phyloP scores from a whole-genome alignment of 768 basidiomycete species.

The Pleurotus ostreatus region DNA sequence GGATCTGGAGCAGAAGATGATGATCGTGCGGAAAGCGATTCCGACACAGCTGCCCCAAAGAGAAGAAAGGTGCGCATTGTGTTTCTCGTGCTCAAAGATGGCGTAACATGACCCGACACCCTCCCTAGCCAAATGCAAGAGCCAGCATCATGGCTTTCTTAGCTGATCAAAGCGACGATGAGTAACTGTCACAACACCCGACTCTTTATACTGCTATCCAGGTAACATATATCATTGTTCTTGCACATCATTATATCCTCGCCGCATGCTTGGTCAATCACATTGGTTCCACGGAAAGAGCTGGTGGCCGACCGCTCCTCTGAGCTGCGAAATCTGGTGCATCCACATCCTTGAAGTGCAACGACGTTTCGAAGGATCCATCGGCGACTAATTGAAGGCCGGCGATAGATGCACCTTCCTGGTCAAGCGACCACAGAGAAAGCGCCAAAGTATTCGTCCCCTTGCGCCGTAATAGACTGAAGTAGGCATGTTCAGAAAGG shows the following conservation, averaged over 20 bases:
- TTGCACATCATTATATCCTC: too few relatives aligned
- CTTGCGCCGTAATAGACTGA: slow-evolving; percentile 36
- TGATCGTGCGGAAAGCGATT: slow-evolving; percentile 17
- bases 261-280: slow-evolving; percentile 10
- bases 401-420: slow-evolving; percentile 34
- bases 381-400: slow-evolving; percentile 40
- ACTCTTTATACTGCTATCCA: too few relatives aligned
- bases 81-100: too few relatives aligned
- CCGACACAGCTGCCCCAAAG: slow-evolving; percentile 28
- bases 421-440: slow-evolving; percentile 47
- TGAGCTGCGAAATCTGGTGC: slow-evolving; percentile 39
- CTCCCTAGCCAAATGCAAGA: slow-evolving; percentile 37
- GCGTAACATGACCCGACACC: too few relatives aligned
- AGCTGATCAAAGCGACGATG: slow-evolving; percentile 65
- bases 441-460: slow-evolving; percentile 43
- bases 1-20: slow-evolving; percentile 18
- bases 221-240: too few relatives aligned
- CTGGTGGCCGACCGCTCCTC: slow-evolving; percentile 23
- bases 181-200: slow-evolving; percentile 21
- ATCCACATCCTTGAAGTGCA: slow-evolving; percentile 29
- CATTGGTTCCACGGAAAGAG: slow-evolving; percentile 27
- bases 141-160: slow-evolving; percentile 71
- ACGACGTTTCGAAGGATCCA: slow-evolving; percentile 36
- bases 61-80: slow-evolving; percentile 37
- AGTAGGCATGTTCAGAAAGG: neutral